Conservation (phyloP, 257 asterid genomes). For the Catharanthus roseus region DNA sequence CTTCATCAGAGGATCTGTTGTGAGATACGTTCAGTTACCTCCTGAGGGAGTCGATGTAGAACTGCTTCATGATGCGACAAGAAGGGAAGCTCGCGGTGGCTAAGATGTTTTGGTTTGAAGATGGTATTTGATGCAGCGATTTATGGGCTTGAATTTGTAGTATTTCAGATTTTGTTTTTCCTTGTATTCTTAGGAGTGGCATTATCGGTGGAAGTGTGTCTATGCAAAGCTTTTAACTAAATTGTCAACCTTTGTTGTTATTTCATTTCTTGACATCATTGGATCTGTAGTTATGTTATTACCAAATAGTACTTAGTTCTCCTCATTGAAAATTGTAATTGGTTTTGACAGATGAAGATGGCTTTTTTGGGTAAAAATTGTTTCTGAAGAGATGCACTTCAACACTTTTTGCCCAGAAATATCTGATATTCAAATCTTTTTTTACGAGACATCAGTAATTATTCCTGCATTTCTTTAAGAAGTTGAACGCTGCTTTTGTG, state of each 20-base stretch:
- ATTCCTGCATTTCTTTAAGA: too few species aligned
- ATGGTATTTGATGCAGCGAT: slow-evolving; percentile 1
- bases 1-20: slow-evolving; percentile 98
- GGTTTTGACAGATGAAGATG: neutral
- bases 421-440: neutral
- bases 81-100: slow-evolving; percentile 96
- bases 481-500: too few species aligned
- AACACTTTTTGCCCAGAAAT: neutral
- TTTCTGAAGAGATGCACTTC: neutral
- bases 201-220: neutral
- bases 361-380: neutral
- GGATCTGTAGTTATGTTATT: neutral
- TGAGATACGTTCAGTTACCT: slow-evolving; percentile 91
- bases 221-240: neutral
- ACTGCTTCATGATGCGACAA: slow-evolving; percentile 91
- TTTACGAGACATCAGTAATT: too few species aligned
- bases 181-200: neutral
- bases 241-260: neutral
- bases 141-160: neutral
- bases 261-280: neutral
- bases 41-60: slow-evolving; percentile 96
- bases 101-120: slow-evolving; percentile 27
- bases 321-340: neutral
- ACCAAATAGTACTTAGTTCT: neutral
- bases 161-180: slow-evolving; percentile 1